Conservation (phyloP, 257 asterid genomes). For the Gentiana dahurica region DNA sequence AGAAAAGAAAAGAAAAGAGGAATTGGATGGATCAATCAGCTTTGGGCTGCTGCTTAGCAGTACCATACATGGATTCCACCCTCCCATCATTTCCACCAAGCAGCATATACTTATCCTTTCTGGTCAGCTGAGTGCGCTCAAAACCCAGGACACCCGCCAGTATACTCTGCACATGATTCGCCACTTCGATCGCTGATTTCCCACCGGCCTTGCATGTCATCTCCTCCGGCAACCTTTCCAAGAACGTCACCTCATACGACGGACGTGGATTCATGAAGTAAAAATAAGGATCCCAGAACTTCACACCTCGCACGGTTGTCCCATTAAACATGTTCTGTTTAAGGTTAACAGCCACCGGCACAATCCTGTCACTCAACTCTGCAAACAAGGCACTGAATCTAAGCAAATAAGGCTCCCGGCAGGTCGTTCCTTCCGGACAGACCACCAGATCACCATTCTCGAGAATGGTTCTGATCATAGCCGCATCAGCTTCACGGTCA, state of each 20-base stretch:
- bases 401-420: slow-evolving; percentile 69
- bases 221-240: slow-evolving; percentile 70
- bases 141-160: slow-evolving; percentile 76
- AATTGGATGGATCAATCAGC: not conserved
- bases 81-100: slow-evolving; percentile 99
- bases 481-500: slow-evolving; percentile 80
- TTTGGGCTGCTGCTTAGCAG: slow-evolving; percentile 19
- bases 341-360: slow-evolving; percentile 64
- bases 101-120: slow-evolving; percentile 92
- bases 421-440: slow-evolving; percentile 94
- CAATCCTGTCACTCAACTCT: slow-evolving; percentile 74
- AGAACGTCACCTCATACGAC: slow-evolving; percentile 56
- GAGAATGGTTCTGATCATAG: slow-evolving; percentile 52
- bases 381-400: slow-evolving; percentile 90
- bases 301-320: slow-evolving; percentile 70
- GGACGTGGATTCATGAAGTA: slow-evolving; percentile 96
- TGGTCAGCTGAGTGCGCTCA: slow-evolving; percentile 87
- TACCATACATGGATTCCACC: slow-evolving; percentile 86
- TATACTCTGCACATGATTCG: slow-evolving; percentile 83
- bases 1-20: not conserved
- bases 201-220: slow-evolving; percentile 83
- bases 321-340: slow-evolving; percentile 83
- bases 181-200: slow-evolving; percentile 79
- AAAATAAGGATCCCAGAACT: slow-evolving; percentile 83
- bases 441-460: slow-evolving; percentile 84